These are phyloP conservation scores for Gaertneriomyces sp. DNA, from an alignment of 192 early-diverging fungal species.

Conservation along the genomic window DNA sequence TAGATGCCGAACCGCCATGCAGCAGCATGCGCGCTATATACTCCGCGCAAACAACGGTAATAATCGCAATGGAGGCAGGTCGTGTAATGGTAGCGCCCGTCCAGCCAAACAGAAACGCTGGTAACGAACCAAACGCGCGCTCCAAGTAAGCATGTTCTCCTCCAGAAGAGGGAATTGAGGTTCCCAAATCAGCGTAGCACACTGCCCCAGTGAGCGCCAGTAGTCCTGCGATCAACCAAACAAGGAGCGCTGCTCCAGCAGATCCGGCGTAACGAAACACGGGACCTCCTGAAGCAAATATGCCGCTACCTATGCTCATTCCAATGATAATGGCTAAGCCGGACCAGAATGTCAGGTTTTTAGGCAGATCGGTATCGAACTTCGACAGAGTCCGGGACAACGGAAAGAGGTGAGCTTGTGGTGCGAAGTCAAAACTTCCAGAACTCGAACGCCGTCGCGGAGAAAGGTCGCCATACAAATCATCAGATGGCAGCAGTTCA, in stretches of 20 bases:
- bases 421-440: conserved; percentile 19
- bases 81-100: conserved; percentile 63
- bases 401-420: conserved; percentile 26
- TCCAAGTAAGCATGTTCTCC: conserved; percentile 86
- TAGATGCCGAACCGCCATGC: conserved; percentile 9
- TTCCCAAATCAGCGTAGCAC: conserved; percentile 88
- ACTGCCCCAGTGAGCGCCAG: conserved; percentile 74
- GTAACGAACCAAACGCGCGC: conserved; percentile 67
- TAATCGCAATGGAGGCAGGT: conserved; percentile 69
- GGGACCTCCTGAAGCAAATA: conserved; percentile 63
- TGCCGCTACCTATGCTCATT: conserved; percentile 55
- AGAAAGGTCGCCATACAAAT: not conserved
- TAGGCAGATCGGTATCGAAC: conserved; percentile 26
- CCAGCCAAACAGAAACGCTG: conserved; percentile 73
- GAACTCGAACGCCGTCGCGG: conserved; percentile 3
- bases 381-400: conserved; percentile 29
- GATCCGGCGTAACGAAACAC: conserved; percentile 36
- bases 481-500: conserved; percentile 10
- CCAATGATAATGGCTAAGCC: conserved; percentile 42
- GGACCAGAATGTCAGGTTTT: conserved; percentile 30
- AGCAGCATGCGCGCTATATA: conserved; percentile 67
- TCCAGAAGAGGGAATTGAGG: conserved; percentile 79
- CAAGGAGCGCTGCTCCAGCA: conserved; percentile 32
- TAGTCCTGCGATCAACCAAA: conserved; percentile 40
- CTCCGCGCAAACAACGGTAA: conserved; percentile 71